Evolutionary conservation across 2,329 filamentous ascomycete species (phyloP).

Genomic region (Periconia digitata): DNA sequence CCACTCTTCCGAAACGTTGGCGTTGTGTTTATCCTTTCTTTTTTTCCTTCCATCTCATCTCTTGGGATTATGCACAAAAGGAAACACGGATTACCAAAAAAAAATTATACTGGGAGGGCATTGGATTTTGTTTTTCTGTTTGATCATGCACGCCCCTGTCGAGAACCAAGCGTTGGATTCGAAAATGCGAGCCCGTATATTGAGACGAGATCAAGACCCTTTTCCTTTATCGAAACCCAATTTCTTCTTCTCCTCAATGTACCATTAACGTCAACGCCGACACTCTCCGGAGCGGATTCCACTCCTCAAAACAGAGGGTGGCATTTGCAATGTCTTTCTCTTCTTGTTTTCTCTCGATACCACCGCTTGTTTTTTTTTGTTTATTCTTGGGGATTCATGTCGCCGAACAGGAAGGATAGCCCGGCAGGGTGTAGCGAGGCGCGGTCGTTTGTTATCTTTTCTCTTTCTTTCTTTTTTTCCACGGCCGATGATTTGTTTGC

Average conservation of each 20-base stretch:
- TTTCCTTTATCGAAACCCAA: too few relatives aligned
- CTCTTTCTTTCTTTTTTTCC: not conserved
- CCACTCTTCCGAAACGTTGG: too few relatives aligned
- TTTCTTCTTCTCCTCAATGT: conserved; percentile 1
- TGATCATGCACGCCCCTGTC: not conserved
- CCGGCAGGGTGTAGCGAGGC: not conserved
- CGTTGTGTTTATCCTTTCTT: not conserved
- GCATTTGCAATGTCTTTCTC: conserved; percentile 2
- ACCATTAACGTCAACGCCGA: conserved; percentile 3
- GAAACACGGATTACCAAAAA: not conserved
- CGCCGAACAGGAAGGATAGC: not conserved
- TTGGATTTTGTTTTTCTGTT: not conserved
- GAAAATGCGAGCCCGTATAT: conserved; percentile 4
- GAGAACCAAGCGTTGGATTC: conserved; percentile 8
- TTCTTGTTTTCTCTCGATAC: not conserved
- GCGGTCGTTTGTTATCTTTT: too few relatives aligned
- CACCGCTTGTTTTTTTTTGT: not conserved
- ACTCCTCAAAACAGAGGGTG: not conserved
- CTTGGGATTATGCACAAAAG: not conserved
- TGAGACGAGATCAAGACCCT: conserved; percentile 4
- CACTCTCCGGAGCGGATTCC: too few relatives aligned
- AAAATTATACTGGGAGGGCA: not conserved
- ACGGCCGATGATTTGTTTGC: not conserved
- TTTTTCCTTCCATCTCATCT: not conserved
- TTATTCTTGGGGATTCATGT: too few relatives aligned